phyloP scores from a whole-genome alignment of 768 basidiomycete species.

The Hortiboletus campestris region DNA sequence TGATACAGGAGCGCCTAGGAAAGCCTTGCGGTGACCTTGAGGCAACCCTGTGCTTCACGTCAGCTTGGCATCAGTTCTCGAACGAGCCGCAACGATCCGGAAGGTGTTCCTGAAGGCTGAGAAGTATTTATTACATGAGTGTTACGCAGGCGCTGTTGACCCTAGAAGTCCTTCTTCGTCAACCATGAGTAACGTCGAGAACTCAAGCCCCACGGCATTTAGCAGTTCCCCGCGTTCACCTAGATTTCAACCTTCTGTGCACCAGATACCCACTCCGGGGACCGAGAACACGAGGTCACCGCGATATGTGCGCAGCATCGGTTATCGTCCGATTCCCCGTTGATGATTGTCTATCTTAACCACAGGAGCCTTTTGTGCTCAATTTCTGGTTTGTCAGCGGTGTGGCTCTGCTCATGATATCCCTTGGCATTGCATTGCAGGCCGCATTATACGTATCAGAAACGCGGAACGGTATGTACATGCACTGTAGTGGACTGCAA shows the following conservation, averaged over 20 bases:
- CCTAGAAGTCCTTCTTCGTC: background rate
- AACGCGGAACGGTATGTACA: slow-evolving; percentile 15
- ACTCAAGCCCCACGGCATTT: background rate
- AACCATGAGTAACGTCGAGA: slow-evolving; percentile 6
- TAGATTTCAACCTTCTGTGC: slow-evolving; percentile 44
- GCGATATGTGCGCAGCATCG: slow-evolving; percentile 40
- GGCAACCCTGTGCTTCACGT: slow-evolving; percentile 1
- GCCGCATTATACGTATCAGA: slow-evolving; percentile 15
- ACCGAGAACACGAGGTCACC: slow-evolving; percentile 33
- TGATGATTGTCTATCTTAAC: background rate
- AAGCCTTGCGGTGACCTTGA: slow-evolving; percentile 3
- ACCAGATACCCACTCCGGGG: slow-evolving; percentile 49
- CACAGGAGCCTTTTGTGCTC: slow-evolving; percentile 30
- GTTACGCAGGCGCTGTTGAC: background rate
- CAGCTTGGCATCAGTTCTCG: background rate
- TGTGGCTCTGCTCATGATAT: slow-evolving; percentile 43
- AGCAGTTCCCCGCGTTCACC: slow-evolving; percentile 24
- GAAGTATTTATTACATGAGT: background rate
- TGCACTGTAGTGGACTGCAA: background rate
- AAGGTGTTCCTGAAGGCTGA: background rate
- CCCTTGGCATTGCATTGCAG: slow-evolving; percentile 16
- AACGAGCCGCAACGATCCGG: no score
- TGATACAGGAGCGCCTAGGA: background rate
- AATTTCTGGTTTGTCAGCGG: slow-evolving; percentile 41
- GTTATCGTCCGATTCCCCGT: background rate